Evolutionary conservation across 2,329 filamentous ascomycete species (phyloP).

Genomic region (Phialemoniopsis sp.): DNA sequence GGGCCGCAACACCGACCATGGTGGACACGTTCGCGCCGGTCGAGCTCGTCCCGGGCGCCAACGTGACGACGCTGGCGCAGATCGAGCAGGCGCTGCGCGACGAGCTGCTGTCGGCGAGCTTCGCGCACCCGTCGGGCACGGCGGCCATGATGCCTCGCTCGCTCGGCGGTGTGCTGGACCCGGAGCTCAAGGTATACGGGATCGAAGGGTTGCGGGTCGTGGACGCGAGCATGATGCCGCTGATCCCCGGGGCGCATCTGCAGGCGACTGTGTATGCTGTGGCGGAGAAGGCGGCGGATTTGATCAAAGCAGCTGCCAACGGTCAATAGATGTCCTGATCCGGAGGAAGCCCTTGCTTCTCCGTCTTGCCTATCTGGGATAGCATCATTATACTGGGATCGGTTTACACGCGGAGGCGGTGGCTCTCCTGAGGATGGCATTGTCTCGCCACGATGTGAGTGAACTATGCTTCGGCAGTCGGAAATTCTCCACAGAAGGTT

Average conservation of each 20-base stretch:
- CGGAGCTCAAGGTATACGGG: conserved; percentile 38
- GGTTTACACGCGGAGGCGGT: no score
- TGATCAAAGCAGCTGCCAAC: conserved; percentile 16
- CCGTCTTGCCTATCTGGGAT: no score
- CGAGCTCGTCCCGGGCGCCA: conserved; percentile 3
- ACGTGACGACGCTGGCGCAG: conserved; percentile 15
- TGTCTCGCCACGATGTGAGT: no score
- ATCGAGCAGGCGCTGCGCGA: conserved; percentile 23
- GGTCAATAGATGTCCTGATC: no score
- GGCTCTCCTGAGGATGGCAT: no score
- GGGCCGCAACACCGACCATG: neutral
- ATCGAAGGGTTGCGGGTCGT: conserved; percentile 38
- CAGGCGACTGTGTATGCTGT: conserved; percentile 48
- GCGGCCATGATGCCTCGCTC: conserved; percentile 11
- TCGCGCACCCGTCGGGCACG: conserved; percentile 11
- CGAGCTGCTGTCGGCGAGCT: conserved; percentile 3
- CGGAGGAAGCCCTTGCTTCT: no score
- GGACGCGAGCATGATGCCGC: conserved; percentile 42
- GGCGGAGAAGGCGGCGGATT: conserved; percentile 36
- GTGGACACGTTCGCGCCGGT: neutral
- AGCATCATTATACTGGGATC: no score
- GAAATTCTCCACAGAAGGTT: no score
- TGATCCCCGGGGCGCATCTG: conserved; percentile 40
- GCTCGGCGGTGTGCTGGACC: conserved; percentile 29
- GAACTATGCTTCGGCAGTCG: no score